Base-by-base conservation (phyloP, 306 rosid species). In the Echinosophora koreensis region DNA sequence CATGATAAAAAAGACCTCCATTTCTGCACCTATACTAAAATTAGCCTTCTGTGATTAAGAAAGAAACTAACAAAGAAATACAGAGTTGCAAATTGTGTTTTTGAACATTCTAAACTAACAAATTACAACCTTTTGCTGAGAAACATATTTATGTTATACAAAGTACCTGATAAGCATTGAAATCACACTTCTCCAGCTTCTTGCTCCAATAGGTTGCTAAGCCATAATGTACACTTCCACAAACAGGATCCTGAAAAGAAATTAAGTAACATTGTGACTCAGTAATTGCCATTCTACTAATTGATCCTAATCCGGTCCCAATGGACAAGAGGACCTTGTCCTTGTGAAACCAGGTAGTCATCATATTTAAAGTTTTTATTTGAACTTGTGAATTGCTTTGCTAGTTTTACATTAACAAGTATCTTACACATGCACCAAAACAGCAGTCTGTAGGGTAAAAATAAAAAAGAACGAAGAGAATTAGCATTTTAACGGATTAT, bases 191-290 rank as follows among this genome's bases (percentile, higher is more conserved):
- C 9, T 90, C 91, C 37, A 93, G 73, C 71, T 88, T 86, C 74
- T 89, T 84, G 86, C 90, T 81, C 94, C 97, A 93, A 60, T 89
- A 89, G 39, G 74, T 55, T 78, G 94, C 87, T 73, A 90, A 85
- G 64, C 85, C 78, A 83, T 94, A 90, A 77, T 91, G 88, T 60
- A 91, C 94, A 77, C 90, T 88, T 75, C 97, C 96, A 75, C 80
- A 59, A 63, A 88, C 97, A 60, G 94, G 91, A 84, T 93, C 97
- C 98, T 88, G 86, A 70, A 73, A 66, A 9, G 38, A 18, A 55
- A 60, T 35, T 8, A 46, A 52, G 28, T 6, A 7, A 15, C 16
- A 44, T 73, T 17, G 41, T 67, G n/a, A n/a, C 69, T 54, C 77
- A 67, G 22, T 37, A 34, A 18, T 68, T 51, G n/a, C 46, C 18